Conservation (phyloP, 2,329 filamentous ascomycete genomes). For the Periconia digitata region DNA sequence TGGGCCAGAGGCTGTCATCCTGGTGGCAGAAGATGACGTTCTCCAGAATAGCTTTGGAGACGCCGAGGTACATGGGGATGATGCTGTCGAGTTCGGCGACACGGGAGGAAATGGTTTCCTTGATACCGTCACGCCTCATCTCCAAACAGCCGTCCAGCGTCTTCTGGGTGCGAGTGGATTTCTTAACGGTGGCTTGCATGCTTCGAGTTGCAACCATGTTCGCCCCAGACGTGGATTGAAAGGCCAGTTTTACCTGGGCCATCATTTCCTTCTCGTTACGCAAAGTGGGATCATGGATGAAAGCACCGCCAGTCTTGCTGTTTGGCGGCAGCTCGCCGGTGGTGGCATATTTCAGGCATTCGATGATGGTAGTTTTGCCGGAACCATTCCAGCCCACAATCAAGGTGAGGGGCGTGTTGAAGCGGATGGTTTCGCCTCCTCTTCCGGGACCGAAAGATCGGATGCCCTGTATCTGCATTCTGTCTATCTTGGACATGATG, state of each 20-base stretch:
- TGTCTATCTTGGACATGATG: constrained; percentile 70
- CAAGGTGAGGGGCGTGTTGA: constrained; percentile 86
- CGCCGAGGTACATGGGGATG: constrained; percentile 83
- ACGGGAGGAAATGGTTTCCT: constrained; percentile 74
- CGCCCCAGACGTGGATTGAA: constrained; percentile 74
- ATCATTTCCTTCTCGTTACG: constrained; percentile 84
- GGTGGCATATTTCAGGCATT: constrained; percentile 96
- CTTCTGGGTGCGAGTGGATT: constrained; percentile 73
- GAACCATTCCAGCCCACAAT: constrained; percentile 98
- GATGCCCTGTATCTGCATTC: constrained; percentile 78
- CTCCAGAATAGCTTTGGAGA: constrained; percentile 86
- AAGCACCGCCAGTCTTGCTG: constrained; percentile 81
- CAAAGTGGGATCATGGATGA: constrained; percentile 96
- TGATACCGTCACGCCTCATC: constrained; percentile 77
- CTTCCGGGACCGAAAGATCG: constrained; percentile 81
- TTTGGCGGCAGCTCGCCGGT: constrained; percentile 93
- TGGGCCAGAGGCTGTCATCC: constrained; percentile 94
- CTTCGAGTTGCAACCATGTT: constrained; percentile 83
- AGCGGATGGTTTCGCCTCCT: constrained; percentile 76
- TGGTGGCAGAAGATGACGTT: constrained; percentile 98
- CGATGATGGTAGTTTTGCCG: constrained; percentile 98
- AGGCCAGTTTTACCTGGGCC: constrained; percentile 88
- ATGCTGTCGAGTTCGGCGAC: constrained; percentile 80
- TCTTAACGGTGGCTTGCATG: constrained; percentile 84
- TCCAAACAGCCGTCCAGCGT: constrained; percentile 79